Conservation (phyloP, 179 eudicot genomes). For the Corrigiola litoralis region DNA sequence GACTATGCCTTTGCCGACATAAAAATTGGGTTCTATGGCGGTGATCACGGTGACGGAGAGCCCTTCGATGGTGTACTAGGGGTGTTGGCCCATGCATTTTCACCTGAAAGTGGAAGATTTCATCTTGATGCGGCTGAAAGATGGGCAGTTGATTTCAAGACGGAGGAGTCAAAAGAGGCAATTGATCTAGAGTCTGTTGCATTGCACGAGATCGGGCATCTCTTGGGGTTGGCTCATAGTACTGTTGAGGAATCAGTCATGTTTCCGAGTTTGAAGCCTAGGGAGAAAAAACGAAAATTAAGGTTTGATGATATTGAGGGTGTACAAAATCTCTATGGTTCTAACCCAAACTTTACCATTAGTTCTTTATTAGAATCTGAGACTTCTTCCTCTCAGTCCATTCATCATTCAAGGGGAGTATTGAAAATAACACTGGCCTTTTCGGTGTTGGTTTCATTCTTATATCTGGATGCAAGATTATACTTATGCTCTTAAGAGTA, state of each 20-base stretch:
- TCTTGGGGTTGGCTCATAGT: slow-evolving; percentile 63
- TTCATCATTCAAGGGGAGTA: slow-evolving; percentile 5
- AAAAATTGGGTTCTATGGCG: slow-evolving; percentile 58
- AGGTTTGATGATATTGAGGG: slow-evolving; percentile 64
- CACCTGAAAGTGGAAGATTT: slow-evolving; percentile 70
- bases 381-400: slow-evolving; percentile 31
- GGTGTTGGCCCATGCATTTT: slow-evolving; percentile 70
- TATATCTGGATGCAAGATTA: background rate
- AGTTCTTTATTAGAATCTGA: slow-evolving; percentile 42
- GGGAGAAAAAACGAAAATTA: slow-evolving; percentile 48
- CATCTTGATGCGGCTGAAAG: slow-evolving; percentile 73
- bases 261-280: slow-evolving; percentile 75
- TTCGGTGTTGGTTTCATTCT: slow-evolving; percentile 10
- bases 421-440: background rate
- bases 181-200: slow-evolving; percentile 80
- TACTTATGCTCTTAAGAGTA: background rate
- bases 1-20: slow-evolving; percentile 52
- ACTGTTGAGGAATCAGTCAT: slow-evolving; percentile 48
- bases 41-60: slow-evolving; percentile 82
- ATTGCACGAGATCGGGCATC: slow-evolving; percentile 73
- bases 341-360: slow-evolving; percentile 61
- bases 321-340: slow-evolving; percentile 69
- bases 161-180: slow-evolving; percentile 43
- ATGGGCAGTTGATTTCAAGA: slow-evolving; percentile 56
- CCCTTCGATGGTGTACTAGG: slow-evolving; percentile 77